phyloP scores from a whole-genome alignment of 345 rosid genomes.

The Dovyalis caffra region DNA sequence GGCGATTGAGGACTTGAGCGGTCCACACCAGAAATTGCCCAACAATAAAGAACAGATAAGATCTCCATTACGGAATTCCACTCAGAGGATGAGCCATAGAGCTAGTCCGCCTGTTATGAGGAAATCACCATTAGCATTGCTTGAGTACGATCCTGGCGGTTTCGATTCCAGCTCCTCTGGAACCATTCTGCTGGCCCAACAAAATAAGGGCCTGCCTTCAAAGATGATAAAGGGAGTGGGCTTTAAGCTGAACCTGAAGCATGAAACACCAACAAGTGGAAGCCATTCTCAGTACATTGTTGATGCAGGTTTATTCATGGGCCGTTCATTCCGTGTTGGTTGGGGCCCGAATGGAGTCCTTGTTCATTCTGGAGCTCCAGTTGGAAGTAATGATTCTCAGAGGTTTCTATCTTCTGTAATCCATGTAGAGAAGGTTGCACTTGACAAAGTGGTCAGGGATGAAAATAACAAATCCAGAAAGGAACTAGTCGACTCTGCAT shows the following conservation, averaged over 20 bases:
- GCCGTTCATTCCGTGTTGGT: conserved; percentile 94
- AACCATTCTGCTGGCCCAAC: conserved; percentile 72
- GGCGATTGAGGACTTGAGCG: conserved; percentile 42
- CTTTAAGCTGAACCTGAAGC: conserved; percentile 66
- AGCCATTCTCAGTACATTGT: conserved; percentile 73
- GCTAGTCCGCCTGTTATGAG: conserved; percentile 48
- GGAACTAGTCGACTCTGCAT: conserved; percentile 68
- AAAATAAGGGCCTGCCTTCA: conserved; percentile 56
- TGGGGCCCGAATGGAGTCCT: conserved; percentile 98
- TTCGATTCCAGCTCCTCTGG: conserved; percentile 50
- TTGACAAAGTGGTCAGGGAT: conserved; percentile 78
- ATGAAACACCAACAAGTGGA: conserved; percentile 62
- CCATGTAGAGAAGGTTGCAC: conserved; percentile 73
- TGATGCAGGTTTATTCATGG: conserved; percentile 96
- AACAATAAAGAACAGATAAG: conserved; percentile 44
- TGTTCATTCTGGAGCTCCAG: conserved; percentile 72
- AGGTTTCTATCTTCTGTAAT: conserved; percentile 68
- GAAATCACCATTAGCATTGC: conserved; percentile 72
- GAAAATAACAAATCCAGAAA: conserved; percentile 60
- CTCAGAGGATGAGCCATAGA: conserved; percentile 48
- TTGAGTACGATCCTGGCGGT: conserved; percentile 67
- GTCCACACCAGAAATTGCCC: conserved; percentile 38
- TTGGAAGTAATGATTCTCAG: conserved; percentile 46
- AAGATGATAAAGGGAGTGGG: conserved; percentile 57
- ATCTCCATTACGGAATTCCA: conserved; percentile 39